Percentiles rank a stretch among this genome's conserved stretches.
These are phyloP conservation scores for Fusarium cicatricum DNA, from an alignment of 2,329 filamentous ascomycete species.

Conservation along the genomic window DNA sequence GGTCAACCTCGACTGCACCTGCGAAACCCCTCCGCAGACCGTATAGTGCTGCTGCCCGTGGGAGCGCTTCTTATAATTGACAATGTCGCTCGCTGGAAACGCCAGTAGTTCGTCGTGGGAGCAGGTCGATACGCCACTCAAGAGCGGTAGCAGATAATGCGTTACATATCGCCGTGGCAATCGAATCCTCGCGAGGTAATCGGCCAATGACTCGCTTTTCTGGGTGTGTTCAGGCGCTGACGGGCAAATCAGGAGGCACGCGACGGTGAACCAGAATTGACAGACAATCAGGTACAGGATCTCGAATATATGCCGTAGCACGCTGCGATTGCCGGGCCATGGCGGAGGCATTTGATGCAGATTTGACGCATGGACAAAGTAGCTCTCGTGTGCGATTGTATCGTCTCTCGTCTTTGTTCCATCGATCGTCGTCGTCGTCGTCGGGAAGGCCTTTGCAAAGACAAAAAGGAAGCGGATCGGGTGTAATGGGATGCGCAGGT, in stretches of 20 bases:
- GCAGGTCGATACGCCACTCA: constrained; percentile 64
- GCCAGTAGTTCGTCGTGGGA: constrained; percentile 58
- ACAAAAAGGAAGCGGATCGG: constrained; percentile 62
- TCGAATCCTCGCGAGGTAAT: constrained; percentile 60
- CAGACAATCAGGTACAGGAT: constrained; percentile 55
- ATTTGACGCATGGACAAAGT: constrained; percentile 64
- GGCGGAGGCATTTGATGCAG: constrained; percentile 57
- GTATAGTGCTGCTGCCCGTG: constrained; percentile 59
- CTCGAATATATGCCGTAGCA: constrained; percentile 54
- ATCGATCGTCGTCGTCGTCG: not conserved
- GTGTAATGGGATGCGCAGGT: constrained; percentile 59
- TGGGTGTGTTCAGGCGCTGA: not conserved
- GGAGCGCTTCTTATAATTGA: constrained; percentile 58
- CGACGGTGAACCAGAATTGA: constrained; percentile 62
- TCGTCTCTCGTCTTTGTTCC: constrained; percentile 19
- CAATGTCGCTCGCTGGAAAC: constrained; percentile 62
- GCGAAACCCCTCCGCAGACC: constrained; percentile 58
- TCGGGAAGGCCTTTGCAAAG: constrained; percentile 51
- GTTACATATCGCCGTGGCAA: constrained; percentile 57
- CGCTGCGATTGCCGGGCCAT: constrained; percentile 48
- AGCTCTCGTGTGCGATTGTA: constrained; percentile 43
- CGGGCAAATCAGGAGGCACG: constrained; percentile 58
- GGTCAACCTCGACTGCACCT: constrained; percentile 57
- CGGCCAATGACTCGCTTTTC: constrained; percentile 53
- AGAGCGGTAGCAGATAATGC: constrained; percentile 62